These are phyloP conservation scores for Neonothopanus nambi DNA, from an alignment of 1,284 basidiomycete genomes.

Conservation along the genomic window DNA sequence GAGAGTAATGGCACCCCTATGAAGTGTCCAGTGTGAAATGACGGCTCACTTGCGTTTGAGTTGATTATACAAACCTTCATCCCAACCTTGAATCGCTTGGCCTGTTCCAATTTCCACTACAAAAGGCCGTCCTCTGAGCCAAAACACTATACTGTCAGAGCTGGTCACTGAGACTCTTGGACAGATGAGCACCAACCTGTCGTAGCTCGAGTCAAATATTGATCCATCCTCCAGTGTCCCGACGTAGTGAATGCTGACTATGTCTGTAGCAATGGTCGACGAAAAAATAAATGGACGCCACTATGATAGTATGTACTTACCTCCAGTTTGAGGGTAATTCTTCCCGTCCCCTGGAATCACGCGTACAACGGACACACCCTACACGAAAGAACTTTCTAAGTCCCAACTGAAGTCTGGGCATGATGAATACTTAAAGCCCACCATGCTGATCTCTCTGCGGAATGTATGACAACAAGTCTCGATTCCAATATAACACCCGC, in stretches of 20 bases:
- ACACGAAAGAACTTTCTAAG: constrained; percentile 11
- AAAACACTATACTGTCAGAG: not conserved
- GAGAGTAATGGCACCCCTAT: constrained; percentile 63
- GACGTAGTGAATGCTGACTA: constrained; percentile 36
- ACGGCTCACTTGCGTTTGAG: constrained; percentile 5
- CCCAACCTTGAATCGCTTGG: constrained; percentile 74
- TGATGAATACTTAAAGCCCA: not conserved
- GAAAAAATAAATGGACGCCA: too few relatives aligned
- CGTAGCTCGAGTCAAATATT: constrained; percentile 24
- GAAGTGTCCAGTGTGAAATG: constrained; percentile 7
- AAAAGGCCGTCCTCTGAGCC: constrained; percentile 48
- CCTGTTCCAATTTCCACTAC: constrained; percentile 61
- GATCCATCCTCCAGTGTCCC: constrained; percentile 30
- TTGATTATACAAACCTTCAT: constrained; percentile 54
- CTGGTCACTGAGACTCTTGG: too few relatives aligned
- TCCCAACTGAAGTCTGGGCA: not conserved
- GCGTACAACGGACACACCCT: constrained; percentile 51
- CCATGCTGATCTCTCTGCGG: not conserved
- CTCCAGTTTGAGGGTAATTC: constrained; percentile 50
- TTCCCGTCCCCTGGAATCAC: constrained; percentile 44
- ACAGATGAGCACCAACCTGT: constrained; percentile 14
- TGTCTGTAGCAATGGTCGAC: constrained; percentile 45
- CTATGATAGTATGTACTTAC: constrained; percentile 29
- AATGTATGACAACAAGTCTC: not conserved
- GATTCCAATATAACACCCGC: not conserved